These are phyloP conservation scores for Gaeumannomyces tritici DNA, from an alignment of 2,329 filamentous ascomycete species.

Conservation along the genomic window DNA sequence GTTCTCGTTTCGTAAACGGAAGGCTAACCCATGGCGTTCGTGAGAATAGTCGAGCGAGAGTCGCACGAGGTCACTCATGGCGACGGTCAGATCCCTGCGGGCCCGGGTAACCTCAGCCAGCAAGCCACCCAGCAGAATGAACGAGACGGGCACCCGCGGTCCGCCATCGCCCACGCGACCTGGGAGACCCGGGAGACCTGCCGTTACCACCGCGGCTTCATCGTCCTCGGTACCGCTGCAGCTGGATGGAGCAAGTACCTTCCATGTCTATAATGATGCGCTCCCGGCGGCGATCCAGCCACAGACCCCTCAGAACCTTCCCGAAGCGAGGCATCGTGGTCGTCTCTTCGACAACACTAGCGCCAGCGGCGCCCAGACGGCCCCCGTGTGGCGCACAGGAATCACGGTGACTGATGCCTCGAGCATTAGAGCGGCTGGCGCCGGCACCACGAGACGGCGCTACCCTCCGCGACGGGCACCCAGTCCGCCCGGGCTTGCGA, in stretches of 20 bases:
- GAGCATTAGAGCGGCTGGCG: conserved; percentile 8
- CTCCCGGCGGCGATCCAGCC: conserved; percentile 33
- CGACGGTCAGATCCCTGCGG: not conserved
- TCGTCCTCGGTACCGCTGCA: not conserved
- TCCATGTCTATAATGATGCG: conserved; percentile 37
- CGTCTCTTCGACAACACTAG: conserved; percentile 15
- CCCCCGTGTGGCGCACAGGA: conserved; percentile 18
- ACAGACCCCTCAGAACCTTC: conserved; percentile 40
- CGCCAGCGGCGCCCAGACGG: conserved; percentile 29
- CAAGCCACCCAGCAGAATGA: not conserved
- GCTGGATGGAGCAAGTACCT: conserved; percentile 4
- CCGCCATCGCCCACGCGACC: not conserved
- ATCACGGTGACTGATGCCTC: not conserved
- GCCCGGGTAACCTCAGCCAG: not conserved
- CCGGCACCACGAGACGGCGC: conserved; percentile 9
- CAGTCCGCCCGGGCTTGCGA: conserved; percentile 27
- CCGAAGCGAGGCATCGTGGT: conserved; percentile 36
- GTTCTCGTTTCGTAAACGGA: not conserved
- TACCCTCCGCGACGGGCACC: conserved; percentile 13
- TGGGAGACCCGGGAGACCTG: not conserved
- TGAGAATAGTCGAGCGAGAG: not conserved
- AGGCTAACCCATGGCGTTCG: not conserved
- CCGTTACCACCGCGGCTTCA: not conserved
- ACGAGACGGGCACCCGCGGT: not conserved
- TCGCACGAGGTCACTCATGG: not conserved